A percentile compares a stretch with the other conserved stretches of the same genome.
Evolutionary conservation across 208 protist species (phyloP).

Genomic region (Crithidia bombi): DNA sequence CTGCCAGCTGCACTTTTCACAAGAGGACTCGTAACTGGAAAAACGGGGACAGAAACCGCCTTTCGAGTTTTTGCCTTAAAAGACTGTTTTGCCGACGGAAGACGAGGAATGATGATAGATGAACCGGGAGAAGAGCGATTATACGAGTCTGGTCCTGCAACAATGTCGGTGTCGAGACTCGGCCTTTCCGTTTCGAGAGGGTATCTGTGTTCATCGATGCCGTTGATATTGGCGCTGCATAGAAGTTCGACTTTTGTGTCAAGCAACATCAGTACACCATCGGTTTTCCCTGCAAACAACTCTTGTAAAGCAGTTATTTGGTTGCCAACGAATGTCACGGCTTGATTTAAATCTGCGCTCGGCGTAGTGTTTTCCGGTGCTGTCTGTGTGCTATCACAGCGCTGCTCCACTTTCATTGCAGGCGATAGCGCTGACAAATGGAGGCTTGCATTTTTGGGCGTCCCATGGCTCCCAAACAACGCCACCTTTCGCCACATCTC

Average conservation of each 20-base stretch:
- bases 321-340: background rate
- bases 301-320: background rate
- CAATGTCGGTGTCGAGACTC: background rate
- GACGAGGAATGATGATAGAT: background rate
- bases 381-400: slow-evolving; percentile 3
- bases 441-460: background rate
- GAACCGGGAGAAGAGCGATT: background rate
- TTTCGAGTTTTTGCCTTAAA: background rate
- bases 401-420: background rate
- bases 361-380: background rate
- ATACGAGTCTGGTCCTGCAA: background rate
- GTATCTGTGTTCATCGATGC: background rate
- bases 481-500: slow-evolving; percentile 29
- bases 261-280: too few relatives aligned
- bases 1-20: background rate
- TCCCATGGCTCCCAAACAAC: slow-evolving; percentile 6
- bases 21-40: background rate
- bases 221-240: background rate
- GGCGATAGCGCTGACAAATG: background rate
- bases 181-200: background rate
- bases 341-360: background rate
- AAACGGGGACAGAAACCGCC: background rate
- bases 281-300: too few relatives aligned
- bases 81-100: background rate
- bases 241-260: slow-evolving; percentile 1